phyloP scores from a whole-genome alignment of 2,329 filamentous ascomycete species.

The Claviceps capensis region DNA sequence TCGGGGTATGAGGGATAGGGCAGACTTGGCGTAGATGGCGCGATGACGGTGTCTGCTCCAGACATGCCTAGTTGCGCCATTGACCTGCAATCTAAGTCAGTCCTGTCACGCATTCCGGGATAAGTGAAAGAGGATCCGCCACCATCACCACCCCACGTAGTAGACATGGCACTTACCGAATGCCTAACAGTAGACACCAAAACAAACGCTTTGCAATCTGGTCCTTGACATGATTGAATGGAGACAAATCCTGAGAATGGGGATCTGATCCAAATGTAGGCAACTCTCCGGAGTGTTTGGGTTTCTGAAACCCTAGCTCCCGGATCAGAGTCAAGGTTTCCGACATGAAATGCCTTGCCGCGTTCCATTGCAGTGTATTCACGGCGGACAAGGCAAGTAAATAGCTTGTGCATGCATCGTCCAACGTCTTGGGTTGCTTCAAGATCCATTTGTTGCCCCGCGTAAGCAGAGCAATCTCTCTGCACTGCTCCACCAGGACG shows the following conservation, averaged over 20 bases:
- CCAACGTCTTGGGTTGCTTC: conserved; percentile 33
- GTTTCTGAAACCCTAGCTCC: conserved; percentile 50
- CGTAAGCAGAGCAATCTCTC: conserved; percentile 53
- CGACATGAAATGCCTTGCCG: conserved; percentile 57
- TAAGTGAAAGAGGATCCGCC: too few species aligned
- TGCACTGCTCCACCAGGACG: conserved; percentile 56
- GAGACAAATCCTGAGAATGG: conserved; percentile 25
- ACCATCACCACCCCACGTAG: background rate
- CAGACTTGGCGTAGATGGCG: conserved; percentile 60
- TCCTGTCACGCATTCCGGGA: background rate
- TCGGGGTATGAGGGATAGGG: conserved; percentile 68
- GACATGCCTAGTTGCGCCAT: conserved; percentile 64
- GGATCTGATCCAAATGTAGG: conserved; percentile 27
- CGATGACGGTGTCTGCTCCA: conserved; percentile 58
- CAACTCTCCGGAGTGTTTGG: conserved; percentile 28
- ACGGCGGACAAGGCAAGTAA: conserved; percentile 54
- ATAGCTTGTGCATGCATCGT: conserved; percentile 58
- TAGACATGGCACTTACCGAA: conserved; percentile 34
- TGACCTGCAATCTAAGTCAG: conserved; percentile 33
- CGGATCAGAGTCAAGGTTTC: conserved; percentile 57
- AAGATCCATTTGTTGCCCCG: conserved; percentile 41
- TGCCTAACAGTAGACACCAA: conserved; percentile 67
- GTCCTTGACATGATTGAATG: conserved; percentile 56
- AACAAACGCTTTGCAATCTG: conserved; percentile 70
- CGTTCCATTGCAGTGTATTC: conserved; percentile 54